Evolutionary conservation across 306 rosid genomes (phyloP).

Genomic region (Phaseolus lunatus): DNA sequence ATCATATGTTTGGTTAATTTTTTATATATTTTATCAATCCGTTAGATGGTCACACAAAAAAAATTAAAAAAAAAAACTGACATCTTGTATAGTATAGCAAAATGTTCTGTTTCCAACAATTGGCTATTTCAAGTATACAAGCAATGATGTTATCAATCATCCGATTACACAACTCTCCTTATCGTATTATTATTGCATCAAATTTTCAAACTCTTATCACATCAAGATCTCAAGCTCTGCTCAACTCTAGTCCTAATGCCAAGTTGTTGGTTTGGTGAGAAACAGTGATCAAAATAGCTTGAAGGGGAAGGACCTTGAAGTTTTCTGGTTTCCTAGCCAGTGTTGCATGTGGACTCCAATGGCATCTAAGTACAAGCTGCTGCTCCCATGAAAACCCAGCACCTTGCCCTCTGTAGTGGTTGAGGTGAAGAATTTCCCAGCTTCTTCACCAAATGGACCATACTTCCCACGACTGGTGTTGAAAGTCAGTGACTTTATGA

Average conservation of each 20-base stretch:
- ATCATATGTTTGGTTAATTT: too few species aligned
- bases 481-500: constrained; percentile 79
- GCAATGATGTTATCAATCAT: constrained; percentile 26
- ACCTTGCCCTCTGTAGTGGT: constrained; percentile 87
- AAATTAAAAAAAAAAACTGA: too few species aligned
- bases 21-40: too few species aligned
- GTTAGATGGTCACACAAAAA: too few species aligned
- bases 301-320: constrained; percentile 64
- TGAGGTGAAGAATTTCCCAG: constrained; percentile 88
- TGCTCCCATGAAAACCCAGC: constrained; percentile 87
- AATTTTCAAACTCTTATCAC: not conserved
- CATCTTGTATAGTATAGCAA: not conserved
- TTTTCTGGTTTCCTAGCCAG: constrained; percentile 83
- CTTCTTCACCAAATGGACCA: constrained; percentile 92
- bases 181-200: not conserved
- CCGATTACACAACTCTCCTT: constrained; percentile 13
- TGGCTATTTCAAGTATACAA: constrained; percentile 20
- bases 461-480: constrained; percentile 84
- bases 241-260: constrained; percentile 19
- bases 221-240: constrained; percentile 26
- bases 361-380: constrained; percentile 87
- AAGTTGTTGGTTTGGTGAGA: constrained; percentile 36
- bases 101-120: not conserved
- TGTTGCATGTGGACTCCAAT: constrained; percentile 95
- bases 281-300: constrained; percentile 52